These are phyloP conservation scores for Penicillium sclerotiorum DNA, from an alignment of 2,329 filamentous ascomycete genomes.

Conservation along the genomic window DNA sequence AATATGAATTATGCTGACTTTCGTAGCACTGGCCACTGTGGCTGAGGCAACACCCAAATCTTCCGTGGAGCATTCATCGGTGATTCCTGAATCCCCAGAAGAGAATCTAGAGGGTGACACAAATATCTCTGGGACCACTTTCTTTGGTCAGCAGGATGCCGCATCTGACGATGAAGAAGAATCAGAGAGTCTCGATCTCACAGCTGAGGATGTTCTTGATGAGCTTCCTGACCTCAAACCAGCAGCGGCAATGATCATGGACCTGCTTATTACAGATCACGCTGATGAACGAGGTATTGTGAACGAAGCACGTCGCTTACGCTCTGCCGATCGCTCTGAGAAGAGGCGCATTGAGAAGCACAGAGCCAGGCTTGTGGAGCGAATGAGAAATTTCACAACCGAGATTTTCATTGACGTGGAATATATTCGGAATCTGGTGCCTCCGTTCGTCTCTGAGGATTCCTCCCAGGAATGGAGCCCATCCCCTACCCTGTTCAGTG, in stretches of 20 bases:
- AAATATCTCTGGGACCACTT: conserved; percentile 41
- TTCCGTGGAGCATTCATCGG: conserved; percentile 1
- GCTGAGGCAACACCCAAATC: conserved; percentile 15
- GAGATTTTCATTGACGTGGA: conserved; percentile 41
- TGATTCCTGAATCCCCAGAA: conserved; percentile 26
- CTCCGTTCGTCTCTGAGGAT: conserved; percentile 24
- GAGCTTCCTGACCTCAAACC: conserved; percentile 42
- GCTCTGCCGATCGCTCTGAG: conserved; percentile 33
- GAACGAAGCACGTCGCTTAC: conserved; percentile 33
- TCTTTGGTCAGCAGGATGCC: conserved; percentile 16
- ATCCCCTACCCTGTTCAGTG: conserved; percentile 43
- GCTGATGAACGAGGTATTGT: conserved; percentile 30
- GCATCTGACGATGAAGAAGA: conserved; percentile 25
- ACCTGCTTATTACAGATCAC: conserved; percentile 37
- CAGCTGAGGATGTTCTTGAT: conserved; percentile 46
- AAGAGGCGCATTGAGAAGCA: conserved; percentile 31
- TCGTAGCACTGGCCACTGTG: conserved; percentile 14
- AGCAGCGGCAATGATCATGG: conserved; percentile 37
- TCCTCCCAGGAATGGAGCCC: conserved; percentile 34
- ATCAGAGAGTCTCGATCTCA: conserved; percentile 37
- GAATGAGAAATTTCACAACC: conserved; percentile 30
- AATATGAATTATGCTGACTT: conserved; percentile 12
- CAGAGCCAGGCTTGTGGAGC: conserved; percentile 25
- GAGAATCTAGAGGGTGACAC: conserved; percentile 28
- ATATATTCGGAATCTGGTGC: conserved; percentile 34